A percentile compares a stretch with the other conserved stretches of the same genome.
Evolutionary conservation across 805 yeast species (phyloP).

Genomic region (Cyberlindnera amylophila): DNA sequence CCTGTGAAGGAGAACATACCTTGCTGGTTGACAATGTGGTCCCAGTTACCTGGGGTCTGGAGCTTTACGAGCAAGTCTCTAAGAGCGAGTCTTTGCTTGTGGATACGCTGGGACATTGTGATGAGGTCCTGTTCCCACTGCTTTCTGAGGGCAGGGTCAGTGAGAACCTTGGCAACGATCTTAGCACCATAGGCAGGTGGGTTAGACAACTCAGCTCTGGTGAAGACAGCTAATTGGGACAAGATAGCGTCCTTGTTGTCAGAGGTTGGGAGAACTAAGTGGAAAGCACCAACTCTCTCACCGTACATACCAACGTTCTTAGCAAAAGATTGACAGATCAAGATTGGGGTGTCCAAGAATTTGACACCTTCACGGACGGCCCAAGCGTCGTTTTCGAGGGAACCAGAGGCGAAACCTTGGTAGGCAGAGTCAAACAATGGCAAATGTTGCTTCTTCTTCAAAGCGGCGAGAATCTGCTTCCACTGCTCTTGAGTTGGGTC

Average conservation of each 20-base stretch:
- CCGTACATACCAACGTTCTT: slow-evolving; percentile 97
- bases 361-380: slow-evolving; percentile 62
- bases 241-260: slow-evolving; percentile 52
- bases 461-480: slow-evolving; percentile 60
- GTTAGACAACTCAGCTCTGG: slow-evolving; percentile 83
- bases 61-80: slow-evolving; percentile 56
- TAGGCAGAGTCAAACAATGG: slow-evolving; percentile 92
- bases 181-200: slow-evolving; percentile 97
- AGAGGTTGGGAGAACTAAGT: slow-evolving; percentile 52
- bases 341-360: slow-evolving; percentile 48
- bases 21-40: slow-evolving; percentile 82
- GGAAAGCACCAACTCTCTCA: slow-evolving; percentile 94
- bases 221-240: slow-evolving; percentile 72
- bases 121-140: slow-evolving; percentile 85
- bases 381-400: slow-evolving; percentile 76
- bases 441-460: slow-evolving; percentile 61
- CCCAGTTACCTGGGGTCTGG: slow-evolving; percentile 88
- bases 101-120: slow-evolving; percentile 84
- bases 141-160: slow-evolving; percentile 55
- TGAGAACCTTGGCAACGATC: slow-evolving; percentile 73
- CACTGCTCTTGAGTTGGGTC: slow-evolving; percentile 87
- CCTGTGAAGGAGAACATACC: slow-evolving; percentile 99
- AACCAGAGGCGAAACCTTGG: slow-evolving; percentile 95
- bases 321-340: slow-evolving; percentile 93
- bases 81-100: slow-evolving; percentile 69